Evolutionary conservation across 2,329 filamentous ascomycete species (phyloP).

Genomic region (Sporothrix protearum): DNA sequence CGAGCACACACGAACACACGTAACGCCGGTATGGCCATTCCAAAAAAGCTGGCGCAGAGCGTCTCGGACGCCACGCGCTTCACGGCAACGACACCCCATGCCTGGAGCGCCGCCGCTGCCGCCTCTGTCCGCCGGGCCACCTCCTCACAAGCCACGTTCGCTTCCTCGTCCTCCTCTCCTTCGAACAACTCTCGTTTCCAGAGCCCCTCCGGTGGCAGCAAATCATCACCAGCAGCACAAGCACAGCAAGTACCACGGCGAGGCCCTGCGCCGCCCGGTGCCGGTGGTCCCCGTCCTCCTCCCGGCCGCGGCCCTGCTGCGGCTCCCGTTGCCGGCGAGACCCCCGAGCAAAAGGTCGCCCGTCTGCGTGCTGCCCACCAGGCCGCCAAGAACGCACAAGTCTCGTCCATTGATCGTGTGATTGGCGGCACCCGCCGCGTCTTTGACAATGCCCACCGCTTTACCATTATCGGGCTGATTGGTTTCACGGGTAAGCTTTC

Average conservation of each 20-base stretch:
- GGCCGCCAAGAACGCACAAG: slow-evolving; percentile 58
- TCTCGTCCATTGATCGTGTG: slow-evolving; percentile 51
- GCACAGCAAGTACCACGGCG: not conserved
- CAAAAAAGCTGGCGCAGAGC: slow-evolving; percentile 51
- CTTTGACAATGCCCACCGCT: slow-evolving; percentile 55
- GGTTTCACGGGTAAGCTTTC: slow-evolving; percentile 51
- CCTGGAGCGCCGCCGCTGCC: slow-evolving; percentile 56
- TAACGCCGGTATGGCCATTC: slow-evolving; percentile 22
- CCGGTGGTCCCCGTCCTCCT: slow-evolving; percentile 25
- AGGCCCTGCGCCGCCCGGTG: slow-evolving; percentile 18
- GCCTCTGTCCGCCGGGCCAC: slow-evolving; percentile 29
- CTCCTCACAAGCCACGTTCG: not conserved
- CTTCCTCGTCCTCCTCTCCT: slow-evolving; percentile 19
- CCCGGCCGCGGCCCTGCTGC: slow-evolving; percentile 11
- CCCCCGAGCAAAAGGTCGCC: slow-evolving; percentile 65
- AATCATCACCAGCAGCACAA: not conserved
- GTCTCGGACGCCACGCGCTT: slow-evolving; percentile 78
- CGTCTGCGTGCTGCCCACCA: slow-evolving; percentile 65
- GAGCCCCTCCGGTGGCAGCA: not conserved
- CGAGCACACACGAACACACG: not conserved
- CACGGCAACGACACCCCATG: slow-evolving; percentile 67
- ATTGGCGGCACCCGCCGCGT: slow-evolving; percentile 48
- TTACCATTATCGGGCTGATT: slow-evolving; percentile 53
- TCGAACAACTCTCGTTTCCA: slow-evolving; percentile 28
- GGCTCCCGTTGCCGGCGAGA: slow-evolving; percentile 45